Base-by-base conservation (phyloP, 768 basidiomycete genomes). In the Mycena belliarum region DNA sequence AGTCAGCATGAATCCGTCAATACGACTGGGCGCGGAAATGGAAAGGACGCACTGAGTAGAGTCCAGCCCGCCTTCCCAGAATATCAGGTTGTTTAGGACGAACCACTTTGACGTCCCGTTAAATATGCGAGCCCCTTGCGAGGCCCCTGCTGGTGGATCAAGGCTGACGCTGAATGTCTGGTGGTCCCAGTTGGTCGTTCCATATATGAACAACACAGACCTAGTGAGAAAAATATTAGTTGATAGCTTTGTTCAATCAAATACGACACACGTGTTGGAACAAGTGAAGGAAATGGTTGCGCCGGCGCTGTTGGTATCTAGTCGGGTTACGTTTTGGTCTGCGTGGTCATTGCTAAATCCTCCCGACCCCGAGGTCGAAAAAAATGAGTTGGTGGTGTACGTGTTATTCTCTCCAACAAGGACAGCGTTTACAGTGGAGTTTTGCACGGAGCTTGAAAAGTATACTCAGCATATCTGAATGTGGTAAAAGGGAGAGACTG, bases 21-120 rank as follows among this genome's bases (percentile, higher is more conserved):
- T n/a, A n/a, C n/a, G n/a, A n/a, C n/a, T n/a, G n/a, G n/a, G n/a
- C n/a, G n/a, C n/a, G n/a, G n/a, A n/a, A n/a, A n/a, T n/a, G n/a
- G n/a, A n/a, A n/a, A n/a, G n/a, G n/a, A n/a, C n/a, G n/a, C n/a
- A n/a, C 41, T 55, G 49, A 11, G 29, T 51, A 6, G 59, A 50
- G 41, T 67, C 64, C 59, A 67, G 23, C 6, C 60, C 66, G 32
- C 50, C 41, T 46, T 67, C 64, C n/a, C 33, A 67, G 25, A 57
- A 67, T 24, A 65, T 3, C 3, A 65, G 44, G 38, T 63, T 59
- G 48, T 63, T 51, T 8, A 65, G 46, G 9, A 59, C 64, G 18
- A 67, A 65, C 66, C 66, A 67, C 32, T 61, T 60, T 1, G 64
- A 63, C 14, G 63, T 65, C n/a, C 48, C 64, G 37, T 67, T 67